Conservation (phyloP, 1,284 basidiomycete species). For the Ceratobasidium sp. region DNA sequence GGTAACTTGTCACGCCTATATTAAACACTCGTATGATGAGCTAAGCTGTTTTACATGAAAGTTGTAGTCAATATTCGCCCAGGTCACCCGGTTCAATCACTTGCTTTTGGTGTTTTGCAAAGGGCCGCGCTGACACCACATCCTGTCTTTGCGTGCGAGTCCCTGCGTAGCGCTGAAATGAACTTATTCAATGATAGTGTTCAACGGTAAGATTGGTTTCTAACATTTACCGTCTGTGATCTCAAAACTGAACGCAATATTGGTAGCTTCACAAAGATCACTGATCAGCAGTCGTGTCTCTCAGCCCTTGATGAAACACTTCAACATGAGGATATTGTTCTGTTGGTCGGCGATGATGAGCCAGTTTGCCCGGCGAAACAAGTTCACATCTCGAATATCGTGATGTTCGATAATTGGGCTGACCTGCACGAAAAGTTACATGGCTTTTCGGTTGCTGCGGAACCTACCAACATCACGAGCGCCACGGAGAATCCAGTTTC, state of each 20-base stretch:
- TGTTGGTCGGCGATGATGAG: background rate
- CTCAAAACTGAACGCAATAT: background rate
- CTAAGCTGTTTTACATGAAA: background rate
- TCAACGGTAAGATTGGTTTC: background rate
- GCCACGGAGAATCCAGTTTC: background rate
- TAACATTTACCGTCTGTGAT: background rate
- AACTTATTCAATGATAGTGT: too few relatives aligned
- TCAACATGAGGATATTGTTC: slow-evolving; percentile 29
- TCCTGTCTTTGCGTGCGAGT: too few relatives aligned
- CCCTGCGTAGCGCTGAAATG: too few relatives aligned
- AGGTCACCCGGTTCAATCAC: background rate
- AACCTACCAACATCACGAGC: background rate
- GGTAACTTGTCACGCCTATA: background rate
- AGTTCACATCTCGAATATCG: background rate
- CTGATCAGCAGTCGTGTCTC: slow-evolving; percentile 6
- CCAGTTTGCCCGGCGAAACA: slow-evolving; percentile 1
- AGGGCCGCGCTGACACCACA: background rate
- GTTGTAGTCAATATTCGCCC: slow-evolving; percentile 31
- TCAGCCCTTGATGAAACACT: slow-evolving; percentile 5
- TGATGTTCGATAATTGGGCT: background rate
- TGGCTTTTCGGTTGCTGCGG: background rate
- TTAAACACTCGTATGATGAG: slow-evolving; percentile 3
- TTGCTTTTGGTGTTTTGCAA: background rate
- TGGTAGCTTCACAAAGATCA: background rate
- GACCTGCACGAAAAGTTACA: background rate